Evolutionary conservation across 352 stramenopile genomes (phyloP).

Genomic region (Sclerospora graminicola): DNA sequence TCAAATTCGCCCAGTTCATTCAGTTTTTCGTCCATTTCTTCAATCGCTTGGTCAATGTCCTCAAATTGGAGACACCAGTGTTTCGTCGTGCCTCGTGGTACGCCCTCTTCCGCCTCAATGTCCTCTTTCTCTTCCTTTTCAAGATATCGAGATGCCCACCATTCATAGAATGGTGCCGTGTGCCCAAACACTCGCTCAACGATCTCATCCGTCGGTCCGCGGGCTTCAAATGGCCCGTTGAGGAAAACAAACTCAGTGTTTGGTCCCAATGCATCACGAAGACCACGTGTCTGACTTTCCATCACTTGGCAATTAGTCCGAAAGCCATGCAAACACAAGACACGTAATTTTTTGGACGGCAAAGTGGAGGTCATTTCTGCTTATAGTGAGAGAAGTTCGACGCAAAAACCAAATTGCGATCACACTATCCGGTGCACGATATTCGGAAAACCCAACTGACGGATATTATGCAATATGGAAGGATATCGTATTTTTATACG

Average conservation of each 20-base stretch:
- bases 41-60: conserved; percentile 19
- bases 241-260: conserved; percentile 63
- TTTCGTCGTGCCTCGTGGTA: neutral
- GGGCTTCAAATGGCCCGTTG: conserved; percentile 43
- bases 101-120: neutral
- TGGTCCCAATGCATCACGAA: conserved; percentile 47
- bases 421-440: too few species aligned
- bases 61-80: neutral
- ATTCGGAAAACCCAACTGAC: too few species aligned
- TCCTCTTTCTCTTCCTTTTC: neutral
- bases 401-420: too few species aligned
- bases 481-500: too few species aligned
- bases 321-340: conserved; percentile 67
- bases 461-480: too few species aligned
- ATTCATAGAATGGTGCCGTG: neutral
- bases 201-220: conserved; percentile 40
- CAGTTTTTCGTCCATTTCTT: conserved; percentile 52
- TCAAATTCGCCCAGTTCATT: conserved; percentile 56
- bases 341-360: conserved; percentile 30
- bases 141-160: neutral
- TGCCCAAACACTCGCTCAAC: conserved; percentile 20
- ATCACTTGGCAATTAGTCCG: conserved; percentile 69
- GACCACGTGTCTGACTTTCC: conserved; percentile 44
- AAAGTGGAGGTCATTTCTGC: neutral
- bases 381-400: too few species aligned